A percentile compares a stretch with the other conserved stretches of the same genome.
phyloP scores from a whole-genome alignment of 2,329 filamentous ascomycete species.

The Emmonsia crescens region DNA sequence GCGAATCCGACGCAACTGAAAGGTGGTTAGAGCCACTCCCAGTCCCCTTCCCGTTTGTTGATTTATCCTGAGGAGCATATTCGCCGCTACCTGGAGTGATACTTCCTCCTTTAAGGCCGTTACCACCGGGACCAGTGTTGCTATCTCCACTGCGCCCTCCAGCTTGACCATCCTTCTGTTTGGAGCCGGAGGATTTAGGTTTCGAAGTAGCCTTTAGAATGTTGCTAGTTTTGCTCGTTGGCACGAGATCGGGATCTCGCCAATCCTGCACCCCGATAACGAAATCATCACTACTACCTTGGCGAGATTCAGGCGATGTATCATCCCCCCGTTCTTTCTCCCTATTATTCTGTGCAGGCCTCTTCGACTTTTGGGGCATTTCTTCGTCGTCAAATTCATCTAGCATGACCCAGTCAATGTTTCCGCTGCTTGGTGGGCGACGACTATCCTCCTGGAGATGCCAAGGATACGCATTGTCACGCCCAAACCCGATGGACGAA shows the following conservation, averaged over 20 bases:
- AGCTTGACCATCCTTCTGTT: slow-evolving; percentile 20
- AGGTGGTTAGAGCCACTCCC: background rate
- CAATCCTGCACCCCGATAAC: slow-evolving; percentile 79
- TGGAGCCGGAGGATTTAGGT: slow-evolving; percentile 19
- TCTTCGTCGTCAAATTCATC: slow-evolving; percentile 52
- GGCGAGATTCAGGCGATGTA: slow-evolving; percentile 8
- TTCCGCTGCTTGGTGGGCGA: slow-evolving; percentile 61
- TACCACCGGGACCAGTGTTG: slow-evolving; percentile 19
- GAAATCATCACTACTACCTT: slow-evolving; percentile 47
- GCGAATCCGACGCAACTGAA: slow-evolving; percentile 2
- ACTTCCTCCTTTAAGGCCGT: slow-evolving; percentile 50
- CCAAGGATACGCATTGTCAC: slow-evolving; percentile 16
- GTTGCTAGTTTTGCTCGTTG: slow-evolving; percentile 22
- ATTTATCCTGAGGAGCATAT: slow-evolving; percentile 42
- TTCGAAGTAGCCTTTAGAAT: slow-evolving; percentile 17
- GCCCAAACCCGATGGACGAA: slow-evolving; percentile 33
- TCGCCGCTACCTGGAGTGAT: slow-evolving; percentile 64
- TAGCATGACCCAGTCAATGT: slow-evolving; percentile 60
- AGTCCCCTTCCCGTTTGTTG: slow-evolving; percentile 11
- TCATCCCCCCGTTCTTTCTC: slow-evolving; percentile 11
- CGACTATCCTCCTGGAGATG: slow-evolving; percentile 41
- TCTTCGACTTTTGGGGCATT: slow-evolving; percentile 17
- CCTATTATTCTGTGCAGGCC: slow-evolving; percentile 19
- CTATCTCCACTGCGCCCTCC: slow-evolving; percentile 20
- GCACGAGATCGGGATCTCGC: slow-evolving; percentile 65